A percentile compares a stretch with the other conserved stretches of the same genome.
These are phyloP conservation scores for Wilcoxina mikolae DNA, from an alignment of 495 filamentous ascomycete genomes.

Conservation along the genomic window DNA sequence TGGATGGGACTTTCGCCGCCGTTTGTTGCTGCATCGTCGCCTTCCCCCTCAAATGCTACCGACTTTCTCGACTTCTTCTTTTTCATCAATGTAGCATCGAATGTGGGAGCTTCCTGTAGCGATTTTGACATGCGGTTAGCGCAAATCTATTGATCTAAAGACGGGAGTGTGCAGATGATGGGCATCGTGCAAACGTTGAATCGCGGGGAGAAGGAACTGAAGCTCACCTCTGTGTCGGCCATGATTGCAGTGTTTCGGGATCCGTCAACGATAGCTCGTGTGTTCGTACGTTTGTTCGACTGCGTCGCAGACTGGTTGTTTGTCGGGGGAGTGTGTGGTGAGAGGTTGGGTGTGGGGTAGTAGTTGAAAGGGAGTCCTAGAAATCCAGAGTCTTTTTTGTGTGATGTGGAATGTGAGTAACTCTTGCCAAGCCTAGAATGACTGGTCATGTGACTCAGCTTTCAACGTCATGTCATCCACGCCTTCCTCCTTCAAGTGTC, in stretches of 20 bases:
- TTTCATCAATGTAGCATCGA: slow-evolving; percentile 23
- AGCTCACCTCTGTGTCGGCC: slow-evolving; percentile 23
- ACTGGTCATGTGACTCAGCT: no score
- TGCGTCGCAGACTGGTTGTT: not conserved
- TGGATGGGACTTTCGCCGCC: not conserved
- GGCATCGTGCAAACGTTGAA: not conserved
- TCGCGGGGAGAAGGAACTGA: slow-evolving; percentile 5
- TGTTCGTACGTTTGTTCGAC: not conserved
- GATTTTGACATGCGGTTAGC: slow-evolving; percentile 12
- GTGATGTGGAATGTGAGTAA: not conserved
- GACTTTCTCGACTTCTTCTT: slow-evolving; percentile 29
- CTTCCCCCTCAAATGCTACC: slow-evolving; percentile 24
- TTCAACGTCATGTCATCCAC: no score
- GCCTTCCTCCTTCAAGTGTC: no score
- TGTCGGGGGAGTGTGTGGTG: not conserved
- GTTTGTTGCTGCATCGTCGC: slow-evolving; percentile 11
- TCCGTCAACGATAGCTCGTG: not conserved
- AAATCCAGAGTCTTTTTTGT: not conserved
- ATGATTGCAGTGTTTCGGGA: slow-evolving; percentile 15
- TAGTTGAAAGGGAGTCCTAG: not conserved
- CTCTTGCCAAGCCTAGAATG: not conserved
- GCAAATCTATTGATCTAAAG: no score
- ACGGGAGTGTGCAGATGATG: not conserved
- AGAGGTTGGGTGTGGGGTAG: not conserved
- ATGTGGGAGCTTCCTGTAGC: slow-evolving; percentile 18